A percentile compares a stretch with the other conserved stretches of the same genome.
Conservation (phyloP, 2,329 filamentous ascomycete genomes). For the Dactylellina haptotyla region DNA sequence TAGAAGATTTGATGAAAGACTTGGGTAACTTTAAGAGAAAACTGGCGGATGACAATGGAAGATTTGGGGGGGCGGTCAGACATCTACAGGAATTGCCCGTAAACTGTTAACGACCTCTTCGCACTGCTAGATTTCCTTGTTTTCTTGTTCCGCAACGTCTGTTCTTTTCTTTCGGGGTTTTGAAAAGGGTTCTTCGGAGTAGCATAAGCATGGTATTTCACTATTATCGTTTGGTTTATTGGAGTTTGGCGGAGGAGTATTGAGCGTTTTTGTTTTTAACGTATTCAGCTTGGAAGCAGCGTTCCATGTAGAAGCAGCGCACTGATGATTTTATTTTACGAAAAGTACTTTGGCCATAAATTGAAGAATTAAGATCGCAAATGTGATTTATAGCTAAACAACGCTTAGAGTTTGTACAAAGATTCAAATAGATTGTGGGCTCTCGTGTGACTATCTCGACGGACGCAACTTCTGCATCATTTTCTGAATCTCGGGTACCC, state of each 20-base stretch:
- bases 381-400: too few relatives aligned
- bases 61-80: constrained; percentile 64
- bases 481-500: constrained; percentile 82
- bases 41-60: constrained; percentile 80
- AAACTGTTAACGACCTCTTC: constrained; percentile 18
- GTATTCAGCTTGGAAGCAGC: background rate
- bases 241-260: constrained; percentile 17
- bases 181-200: constrained; percentile 21
- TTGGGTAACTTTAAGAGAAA: constrained; percentile 83
- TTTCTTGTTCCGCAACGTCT: background rate
- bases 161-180: constrained; percentile 11
- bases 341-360: background rate
- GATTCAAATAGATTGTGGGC: too few relatives aligned
- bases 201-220: constrained; percentile 6
- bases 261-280: background rate
- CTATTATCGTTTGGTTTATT: constrained; percentile 11
- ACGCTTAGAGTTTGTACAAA: too few relatives aligned
- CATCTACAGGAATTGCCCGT: constrained; percentile 45
- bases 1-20: constrained; percentile 84
- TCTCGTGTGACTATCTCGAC: constrained; percentile 62
- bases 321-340: constrained; percentile 32
- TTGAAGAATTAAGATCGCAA: too few relatives aligned
- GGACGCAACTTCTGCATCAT: constrained; percentile 70
- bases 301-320: background rate
- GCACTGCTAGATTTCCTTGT: background rate